Evolutionary conservation across 116 monocot species (phyloP).

Genomic region (Iris pallida): DNA sequence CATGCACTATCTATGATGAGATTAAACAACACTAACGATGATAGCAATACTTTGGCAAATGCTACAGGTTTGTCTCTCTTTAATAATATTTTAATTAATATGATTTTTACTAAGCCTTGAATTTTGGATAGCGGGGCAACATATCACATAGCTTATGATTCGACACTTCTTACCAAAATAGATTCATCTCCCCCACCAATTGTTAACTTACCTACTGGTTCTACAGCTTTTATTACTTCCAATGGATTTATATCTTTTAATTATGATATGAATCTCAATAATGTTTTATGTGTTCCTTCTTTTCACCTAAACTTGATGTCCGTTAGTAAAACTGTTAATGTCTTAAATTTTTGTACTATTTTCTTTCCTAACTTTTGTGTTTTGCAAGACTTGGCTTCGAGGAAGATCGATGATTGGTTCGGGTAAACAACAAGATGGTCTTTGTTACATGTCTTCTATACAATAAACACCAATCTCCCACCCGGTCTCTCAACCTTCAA

Average conservation of each 20-base stretch:
- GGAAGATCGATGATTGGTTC: constrained; percentile 18
- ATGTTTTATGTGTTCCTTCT: constrained; percentile 14
- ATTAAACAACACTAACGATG: neutral
- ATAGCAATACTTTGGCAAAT: neutral
- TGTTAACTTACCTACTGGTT: neutral
- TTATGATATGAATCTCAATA: neutral
- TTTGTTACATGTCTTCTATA: constrained; percentile 3
- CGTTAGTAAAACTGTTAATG: neutral
- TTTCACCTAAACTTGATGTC: constrained; percentile 13
- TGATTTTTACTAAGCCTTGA: neutral
- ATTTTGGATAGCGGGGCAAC: constrained; percentile 9
- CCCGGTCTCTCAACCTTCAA: neutral
- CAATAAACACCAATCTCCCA: neutral
- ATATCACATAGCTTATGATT: neutral
- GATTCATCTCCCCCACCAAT: too few species aligned
- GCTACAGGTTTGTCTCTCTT: neutral
- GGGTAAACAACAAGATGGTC: constrained; percentile 15
- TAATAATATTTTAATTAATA: neutral
- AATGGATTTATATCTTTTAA: neutral
- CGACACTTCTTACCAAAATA: neutral
- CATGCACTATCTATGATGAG: neutral
- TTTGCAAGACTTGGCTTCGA: too few species aligned
- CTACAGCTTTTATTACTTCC: neutral
- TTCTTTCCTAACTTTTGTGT: constrained; percentile 26
- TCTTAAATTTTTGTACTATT: neutral